phyloP scores from a whole-genome alignment of 371 early-diverging fungal genomes.

The Syncephalastrum monosporum region DNA sequence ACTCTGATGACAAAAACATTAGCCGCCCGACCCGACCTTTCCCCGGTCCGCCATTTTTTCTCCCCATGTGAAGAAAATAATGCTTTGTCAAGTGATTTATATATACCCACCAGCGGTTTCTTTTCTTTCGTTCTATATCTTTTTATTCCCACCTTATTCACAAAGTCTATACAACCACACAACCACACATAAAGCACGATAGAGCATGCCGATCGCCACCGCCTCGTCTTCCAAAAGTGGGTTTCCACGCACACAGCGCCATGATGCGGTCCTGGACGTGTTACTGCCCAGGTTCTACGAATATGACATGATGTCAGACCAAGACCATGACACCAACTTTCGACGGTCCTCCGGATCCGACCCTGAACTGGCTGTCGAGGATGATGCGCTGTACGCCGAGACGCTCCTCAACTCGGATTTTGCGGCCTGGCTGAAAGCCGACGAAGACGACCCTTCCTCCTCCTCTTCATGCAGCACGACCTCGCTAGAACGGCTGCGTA shows the following conservation, averaged over 20 bases:
- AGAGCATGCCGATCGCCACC: neutral
- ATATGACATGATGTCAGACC: slow-evolving; percentile 11
- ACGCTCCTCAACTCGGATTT: slow-evolving; percentile 30
- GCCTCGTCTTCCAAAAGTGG: slow-evolving; percentile 3
- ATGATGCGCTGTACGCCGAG: slow-evolving; percentile 29
- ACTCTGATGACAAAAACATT: no score
- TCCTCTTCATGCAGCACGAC: slow-evolving; percentile 4
- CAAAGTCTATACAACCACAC: neutral
- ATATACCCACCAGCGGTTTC: neutral
- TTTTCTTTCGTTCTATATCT: slow-evolving; percentile 7
- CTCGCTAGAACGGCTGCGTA: slow-evolving; percentile 19
- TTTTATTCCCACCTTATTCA: slow-evolving; percentile 3
- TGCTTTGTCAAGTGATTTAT: slow-evolving; percentile 5
- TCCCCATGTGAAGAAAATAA: no score
- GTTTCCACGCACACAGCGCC: slow-evolving; percentile 12
- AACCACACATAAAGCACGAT: no score
- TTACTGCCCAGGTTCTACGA: slow-evolving; percentile 21
- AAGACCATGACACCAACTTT: neutral
- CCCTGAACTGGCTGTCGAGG: slow-evolving; percentile 30
- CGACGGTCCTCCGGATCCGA: slow-evolving; percentile 3
- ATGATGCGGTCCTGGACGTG: slow-evolving; percentile 17
- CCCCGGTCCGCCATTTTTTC: no score
- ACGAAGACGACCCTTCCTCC: slow-evolving; percentile 7
- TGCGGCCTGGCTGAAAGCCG: slow-evolving; percentile 17
- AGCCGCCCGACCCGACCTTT: no score